Evolutionary conservation across 129 eudicot genomes (phyloP), one percentile per base, ranked within the genome.

Genomic region (Tagetes erecta): DNA sequence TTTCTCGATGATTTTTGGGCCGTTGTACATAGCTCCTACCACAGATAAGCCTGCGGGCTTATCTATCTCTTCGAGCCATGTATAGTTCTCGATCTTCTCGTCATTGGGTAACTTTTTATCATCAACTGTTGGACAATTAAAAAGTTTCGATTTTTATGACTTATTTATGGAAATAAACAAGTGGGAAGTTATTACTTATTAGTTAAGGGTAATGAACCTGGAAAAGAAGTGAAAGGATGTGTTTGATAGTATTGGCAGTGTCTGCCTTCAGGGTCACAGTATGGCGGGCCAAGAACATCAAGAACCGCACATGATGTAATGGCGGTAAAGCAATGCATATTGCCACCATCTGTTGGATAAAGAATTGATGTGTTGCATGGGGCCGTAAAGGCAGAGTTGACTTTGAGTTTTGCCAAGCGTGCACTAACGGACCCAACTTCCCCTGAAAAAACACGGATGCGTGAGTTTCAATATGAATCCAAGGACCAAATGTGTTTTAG

Each of bases 211-310:
- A 69, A 64, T 10, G 4, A 68, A 74, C 97, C 97, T 80, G 91
- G 50, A 40, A 82, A 80, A 13, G 40, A 2, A 47, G 82, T 1
- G 27, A 85, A 85, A 0, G 90, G 91, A 53, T 75, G 78, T 44
- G 87, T 83, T 5, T 6, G 78, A 73, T 89, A 92, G 80, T 87
- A 89, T 34, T 86, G 81, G 58, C 98, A 92, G 57, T 92, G 92
- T 38, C 98, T 81, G 80, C 98, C 98, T 9, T 92, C 86, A 4
- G 92, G 81, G 67, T 86, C 95, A 27, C 76, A 73, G 67, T 92
- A 92, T 3, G 98, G 98, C 2, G 98, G 98, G 56, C 92, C 92
- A 8, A 92, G 91, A 67, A 92, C 96, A 68, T 92, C 98, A 2
- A 92, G 88, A 34, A 92, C 91, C 2, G 98, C 98, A 46, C 96